phyloP scores from a whole-genome alignment of 164 flowering plant species.

The Saururus chinensis region DNA sequence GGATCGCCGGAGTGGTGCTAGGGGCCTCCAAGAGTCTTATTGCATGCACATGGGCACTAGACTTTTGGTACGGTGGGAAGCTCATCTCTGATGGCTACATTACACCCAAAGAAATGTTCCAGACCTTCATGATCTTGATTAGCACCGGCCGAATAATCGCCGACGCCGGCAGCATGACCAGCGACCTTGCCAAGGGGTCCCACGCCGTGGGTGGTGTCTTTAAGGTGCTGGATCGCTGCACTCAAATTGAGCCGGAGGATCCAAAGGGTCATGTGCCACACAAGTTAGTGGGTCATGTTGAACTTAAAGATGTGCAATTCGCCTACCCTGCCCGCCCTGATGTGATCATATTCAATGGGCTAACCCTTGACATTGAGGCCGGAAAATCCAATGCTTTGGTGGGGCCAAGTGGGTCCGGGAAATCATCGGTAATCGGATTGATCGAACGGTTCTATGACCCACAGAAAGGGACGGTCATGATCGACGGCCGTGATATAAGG shows the following conservation, averaged over 20 bases:
- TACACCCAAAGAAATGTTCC: slow-evolving; percentile 40
- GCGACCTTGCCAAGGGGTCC: slow-evolving; percentile 71
- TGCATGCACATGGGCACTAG: slow-evolving; percentile 58
- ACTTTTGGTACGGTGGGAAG: slow-evolving; percentile 77
- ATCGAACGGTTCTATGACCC: slow-evolving; percentile 95
- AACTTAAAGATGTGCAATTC: slow-evolving; percentile 79
- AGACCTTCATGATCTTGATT: slow-evolving; percentile 65
- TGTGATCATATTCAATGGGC: slow-evolving; percentile 65
- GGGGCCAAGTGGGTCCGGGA: slow-evolving; percentile 96
- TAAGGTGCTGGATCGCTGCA: slow-evolving; percentile 49
- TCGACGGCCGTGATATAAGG: slow-evolving; percentile 82
- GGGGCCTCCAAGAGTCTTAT: slow-evolving; percentile 49
- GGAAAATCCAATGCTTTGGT: slow-evolving; percentile 93
- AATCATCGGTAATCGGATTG: slow-evolving; percentile 81
- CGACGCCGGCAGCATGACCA: slow-evolving; percentile 84
- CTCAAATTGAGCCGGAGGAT: slow-evolving; percentile 62
- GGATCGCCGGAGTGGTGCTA: slow-evolving; percentile 72
- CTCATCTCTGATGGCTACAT: slow-evolving; percentile 46
- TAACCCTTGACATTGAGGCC: slow-evolving; percentile 70
- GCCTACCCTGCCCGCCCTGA: slow-evolving; percentile 74
- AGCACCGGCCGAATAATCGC: slow-evolving; percentile 82
- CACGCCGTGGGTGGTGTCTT: slow-evolving; percentile 61
- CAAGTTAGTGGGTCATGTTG: slow-evolving; percentile 72
- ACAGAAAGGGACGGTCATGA: slow-evolving; percentile 51
- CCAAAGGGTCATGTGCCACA: slow-evolving; percentile 41